phyloP scores from a whole-genome alignment of 257 asterid species.

The Gynochthodes officinalis region DNA sequence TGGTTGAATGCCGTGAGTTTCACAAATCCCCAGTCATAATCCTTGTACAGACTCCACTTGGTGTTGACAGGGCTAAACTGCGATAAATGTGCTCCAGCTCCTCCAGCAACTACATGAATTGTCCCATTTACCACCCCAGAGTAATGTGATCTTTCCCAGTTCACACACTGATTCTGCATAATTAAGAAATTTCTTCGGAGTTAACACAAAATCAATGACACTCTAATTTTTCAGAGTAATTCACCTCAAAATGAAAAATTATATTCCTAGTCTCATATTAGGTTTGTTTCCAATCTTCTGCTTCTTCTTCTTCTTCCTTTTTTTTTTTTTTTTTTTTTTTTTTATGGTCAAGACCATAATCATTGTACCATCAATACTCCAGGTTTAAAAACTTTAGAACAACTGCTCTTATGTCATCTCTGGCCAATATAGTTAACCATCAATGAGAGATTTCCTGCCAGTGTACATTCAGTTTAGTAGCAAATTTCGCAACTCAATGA shows the following conservation, averaged over 20 bases:
- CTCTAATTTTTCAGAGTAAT: neutral
- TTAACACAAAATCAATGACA: neutral
- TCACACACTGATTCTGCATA: slow-evolving; percentile 52
- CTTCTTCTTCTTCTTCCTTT: too few species aligned
- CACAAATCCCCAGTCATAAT: slow-evolving; percentile 68
- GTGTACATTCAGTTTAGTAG: too few species aligned
- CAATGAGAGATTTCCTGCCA: too few species aligned
- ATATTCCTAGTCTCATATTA: too few species aligned
- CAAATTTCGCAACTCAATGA: too few species aligned
- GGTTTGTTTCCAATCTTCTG: too few species aligned
- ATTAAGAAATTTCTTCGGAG: neutral
- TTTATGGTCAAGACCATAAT: too few species aligned
- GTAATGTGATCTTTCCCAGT: slow-evolving; percentile 39
- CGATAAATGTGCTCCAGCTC: slow-evolving; percentile 62
- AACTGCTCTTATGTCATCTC: too few species aligned
- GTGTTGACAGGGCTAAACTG: slow-evolving; percentile 48
- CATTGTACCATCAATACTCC: too few species aligned
- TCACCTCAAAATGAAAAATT: neutral
- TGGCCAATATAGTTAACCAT: too few species aligned
- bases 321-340: too few species aligned
- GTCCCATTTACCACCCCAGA: slow-evolving; percentile 71
- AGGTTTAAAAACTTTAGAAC: too few species aligned
- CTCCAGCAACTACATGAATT: slow-evolving; percentile 56
- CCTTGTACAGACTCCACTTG: slow-evolving; percentile 71
- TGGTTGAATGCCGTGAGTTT: slow-evolving; percentile 72